These are phyloP conservation scores for Cyberlindnera misumaiensis DNA, from an alignment of 805 yeast species.

Conservation along the genomic window DNA sequence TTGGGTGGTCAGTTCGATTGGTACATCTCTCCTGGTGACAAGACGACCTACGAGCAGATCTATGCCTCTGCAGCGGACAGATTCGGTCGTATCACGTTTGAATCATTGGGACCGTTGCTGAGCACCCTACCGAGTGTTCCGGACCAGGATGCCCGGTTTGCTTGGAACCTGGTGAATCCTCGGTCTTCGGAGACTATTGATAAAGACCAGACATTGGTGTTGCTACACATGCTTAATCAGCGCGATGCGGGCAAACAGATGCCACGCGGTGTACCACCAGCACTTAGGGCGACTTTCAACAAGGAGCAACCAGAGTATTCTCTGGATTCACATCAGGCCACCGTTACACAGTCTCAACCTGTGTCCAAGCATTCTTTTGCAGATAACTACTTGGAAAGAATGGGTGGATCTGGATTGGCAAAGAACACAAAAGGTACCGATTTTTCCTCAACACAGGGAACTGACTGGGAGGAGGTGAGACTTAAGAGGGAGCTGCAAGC, in stretches of 20 bases:
- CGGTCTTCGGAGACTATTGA: constrained; percentile 81
- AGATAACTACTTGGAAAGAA: constrained; percentile 44
- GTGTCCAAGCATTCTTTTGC: constrained; percentile 39
- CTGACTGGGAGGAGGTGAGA: constrained; percentile 91
- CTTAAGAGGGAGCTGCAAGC: constrained; percentile 72
- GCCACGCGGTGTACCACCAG: constrained; percentile 92
- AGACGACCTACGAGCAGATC: constrained; percentile 68
- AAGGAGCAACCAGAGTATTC: constrained; percentile 77
- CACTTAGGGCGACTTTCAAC: constrained; percentile 84
- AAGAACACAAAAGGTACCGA: constrained; percentile 52
- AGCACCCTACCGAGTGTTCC: constrained; percentile 67
- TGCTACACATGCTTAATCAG: constrained; percentile 85
- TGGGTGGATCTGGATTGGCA: constrained; percentile 38
- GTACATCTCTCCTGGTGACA: constrained; percentile 92
- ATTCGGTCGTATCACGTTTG: constrained; percentile 74
- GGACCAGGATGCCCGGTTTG: constrained; percentile 74
- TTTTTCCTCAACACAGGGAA: constrained; percentile 59
- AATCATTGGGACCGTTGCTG: constrained; percentile 63
- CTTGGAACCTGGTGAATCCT: constrained; percentile 95
- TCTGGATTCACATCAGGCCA: constrained; percentile 46
- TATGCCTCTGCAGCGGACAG: constrained; percentile 69
- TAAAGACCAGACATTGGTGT: constrained; percentile 86
- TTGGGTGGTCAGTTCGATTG: constrained; percentile 60
- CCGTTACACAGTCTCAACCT: constrained; percentile 16
- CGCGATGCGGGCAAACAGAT: constrained; percentile 77